A percentile compares a stretch with the other conserved stretches of the same genome.
Conservation (phyloP, 805 yeast species). For the Ogataea paradorogensis region DNA sequence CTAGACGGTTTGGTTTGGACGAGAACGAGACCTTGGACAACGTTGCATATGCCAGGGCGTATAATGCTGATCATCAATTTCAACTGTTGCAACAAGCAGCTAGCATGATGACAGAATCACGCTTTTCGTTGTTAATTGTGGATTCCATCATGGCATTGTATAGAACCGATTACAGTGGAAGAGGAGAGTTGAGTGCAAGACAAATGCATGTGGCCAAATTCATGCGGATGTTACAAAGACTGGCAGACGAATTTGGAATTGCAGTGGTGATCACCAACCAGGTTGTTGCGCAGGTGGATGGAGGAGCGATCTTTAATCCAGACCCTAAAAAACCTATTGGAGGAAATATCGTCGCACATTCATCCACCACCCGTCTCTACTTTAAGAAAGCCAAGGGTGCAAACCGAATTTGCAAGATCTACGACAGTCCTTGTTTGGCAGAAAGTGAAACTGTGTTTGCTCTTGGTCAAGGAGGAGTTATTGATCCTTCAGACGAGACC, state of each 20-base stretch:
- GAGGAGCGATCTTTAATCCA: slow-evolving; percentile 82
- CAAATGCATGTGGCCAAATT: slow-evolving; percentile 92
- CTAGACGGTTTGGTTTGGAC: slow-evolving; percentile 85
- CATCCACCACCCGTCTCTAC: slow-evolving; percentile 89
- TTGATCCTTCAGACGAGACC: slow-evolving; percentile 69
- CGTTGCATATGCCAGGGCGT: slow-evolving; percentile 96
- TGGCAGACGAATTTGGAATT: slow-evolving; percentile 97
- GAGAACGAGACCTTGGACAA: slow-evolving; percentile 95
- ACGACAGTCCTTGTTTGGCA: slow-evolving; percentile 95
- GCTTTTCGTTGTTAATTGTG: slow-evolving; percentile 87
- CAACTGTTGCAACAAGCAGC: slow-evolving; percentile 87
- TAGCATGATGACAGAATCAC: slow-evolving; percentile 91
- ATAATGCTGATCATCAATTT: slow-evolving; percentile 94
- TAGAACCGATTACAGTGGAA: slow-evolving; percentile 90
- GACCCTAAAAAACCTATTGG: slow-evolving; percentile 99
- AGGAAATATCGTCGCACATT: slow-evolving; percentile 95
- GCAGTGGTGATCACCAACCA: slow-evolving; percentile 96
- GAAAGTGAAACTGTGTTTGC: slow-evolving; percentile 95
- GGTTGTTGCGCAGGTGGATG: slow-evolving; percentile 96
- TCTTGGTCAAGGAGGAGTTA: slow-evolving; percentile 93
- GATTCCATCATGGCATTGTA: slow-evolving; percentile 96
- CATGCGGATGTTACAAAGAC: slow-evolving; percentile 84
- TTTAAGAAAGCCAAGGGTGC: slow-evolving; percentile 90
- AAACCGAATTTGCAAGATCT: slow-evolving; percentile 89
- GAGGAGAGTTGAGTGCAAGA: slow-evolving; percentile 94